Conservation (phyloP, 495 filamentous ascomycete genomes). For the Aspergillus cristatus region DNA sequence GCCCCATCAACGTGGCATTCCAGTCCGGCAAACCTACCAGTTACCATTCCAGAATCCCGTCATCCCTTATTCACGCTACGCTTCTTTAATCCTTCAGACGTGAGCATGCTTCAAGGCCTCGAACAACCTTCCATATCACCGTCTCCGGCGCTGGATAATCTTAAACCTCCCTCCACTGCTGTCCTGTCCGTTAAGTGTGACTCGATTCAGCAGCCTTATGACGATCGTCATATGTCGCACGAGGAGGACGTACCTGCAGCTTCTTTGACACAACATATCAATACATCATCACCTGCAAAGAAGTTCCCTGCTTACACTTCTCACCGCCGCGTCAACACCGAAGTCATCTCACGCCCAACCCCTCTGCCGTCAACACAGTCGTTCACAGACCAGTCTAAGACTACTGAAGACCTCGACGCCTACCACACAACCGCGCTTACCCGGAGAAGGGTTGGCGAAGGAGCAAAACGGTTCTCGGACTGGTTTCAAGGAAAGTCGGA, state of each 20-base stretch:
- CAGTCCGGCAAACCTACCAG: slow-evolving; percentile 11
- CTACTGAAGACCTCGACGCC: slow-evolving; percentile 14
- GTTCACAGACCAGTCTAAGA: slow-evolving; percentile 14
- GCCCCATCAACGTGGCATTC: slow-evolving; percentile 29
- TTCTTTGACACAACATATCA: slow-evolving; percentile 10
- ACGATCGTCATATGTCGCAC: slow-evolving; percentile 9
- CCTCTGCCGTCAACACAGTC: slow-evolving; percentile 12
- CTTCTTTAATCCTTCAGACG: slow-evolving; percentile 10
- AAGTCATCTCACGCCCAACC: slow-evolving; percentile 23
- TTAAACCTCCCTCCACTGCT: slow-evolving; percentile 5
- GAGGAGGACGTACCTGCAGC: slow-evolving; percentile 7
- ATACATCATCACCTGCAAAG: slow-evolving; percentile 11
- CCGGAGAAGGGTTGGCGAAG: slow-evolving; percentile 31
- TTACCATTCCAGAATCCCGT: slow-evolving; percentile 11
- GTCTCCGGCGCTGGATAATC: slow-evolving; percentile 9
- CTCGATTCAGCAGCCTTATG: slow-evolving; percentile 6
- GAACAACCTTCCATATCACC: slow-evolving; percentile 11
- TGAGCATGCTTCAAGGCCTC: slow-evolving; percentile 8
- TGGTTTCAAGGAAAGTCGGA: slow-evolving; percentile 48
- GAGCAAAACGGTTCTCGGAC: slow-evolving; percentile 33
- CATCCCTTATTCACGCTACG: slow-evolving; percentile 8
- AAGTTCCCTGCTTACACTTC: slow-evolving; percentile 17
- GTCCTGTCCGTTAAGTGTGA: not conserved
- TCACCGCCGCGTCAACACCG: slow-evolving; percentile 36
- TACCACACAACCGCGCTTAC: slow-evolving; percentile 10